phyloP scores from a whole-genome alignment of 2,329 filamentous ascomycete genomes.

The Cordyceps fumosorosea region DNA sequence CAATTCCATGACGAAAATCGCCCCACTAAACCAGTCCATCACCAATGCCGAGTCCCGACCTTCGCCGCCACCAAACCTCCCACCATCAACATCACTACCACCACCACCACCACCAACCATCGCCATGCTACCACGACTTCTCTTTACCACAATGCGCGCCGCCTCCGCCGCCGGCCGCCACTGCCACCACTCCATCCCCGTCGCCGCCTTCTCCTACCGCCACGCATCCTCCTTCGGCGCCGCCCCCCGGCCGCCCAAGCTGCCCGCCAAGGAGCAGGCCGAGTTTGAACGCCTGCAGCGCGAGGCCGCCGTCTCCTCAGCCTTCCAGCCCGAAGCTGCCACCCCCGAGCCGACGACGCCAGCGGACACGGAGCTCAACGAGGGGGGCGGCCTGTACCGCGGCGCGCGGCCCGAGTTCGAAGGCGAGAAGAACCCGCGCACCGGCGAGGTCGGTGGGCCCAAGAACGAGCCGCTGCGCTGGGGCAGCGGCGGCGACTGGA shows the following conservation, averaged over 20 bases:
- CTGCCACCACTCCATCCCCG: neutral
- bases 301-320: conserved; percentile 41
- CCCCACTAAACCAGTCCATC: neutral
- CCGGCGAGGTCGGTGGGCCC: conserved; percentile 89
- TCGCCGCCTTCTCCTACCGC: conserved; percentile 18
- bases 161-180: neutral
- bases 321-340: conserved; percentile 30
- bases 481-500: conserved; percentile 74
- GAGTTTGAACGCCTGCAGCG: conserved; percentile 83
- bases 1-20: neutral
- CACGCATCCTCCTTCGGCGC: conserved; percentile 36
- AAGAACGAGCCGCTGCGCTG: conserved; percentile 95
- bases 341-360: conserved; percentile 24
- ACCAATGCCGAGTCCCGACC: neutral
- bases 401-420: conserved; percentile 88
- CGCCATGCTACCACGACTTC: conserved; percentile 9
- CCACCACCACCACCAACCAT: neutral
- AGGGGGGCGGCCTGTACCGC: conserved; percentile 61
- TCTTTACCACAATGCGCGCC: neutral
- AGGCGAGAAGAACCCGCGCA: conserved; percentile 86
- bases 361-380: conserved; percentile 33
- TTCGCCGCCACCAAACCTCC: neutral
- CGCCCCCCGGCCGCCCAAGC: conserved; percentile 67
- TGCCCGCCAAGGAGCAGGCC: conserved; percentile 83
- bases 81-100: neutral